phyloP scores from a whole-genome alignment of 176 grass and related monocot genomes.

The Carex littledalei region DNA sequence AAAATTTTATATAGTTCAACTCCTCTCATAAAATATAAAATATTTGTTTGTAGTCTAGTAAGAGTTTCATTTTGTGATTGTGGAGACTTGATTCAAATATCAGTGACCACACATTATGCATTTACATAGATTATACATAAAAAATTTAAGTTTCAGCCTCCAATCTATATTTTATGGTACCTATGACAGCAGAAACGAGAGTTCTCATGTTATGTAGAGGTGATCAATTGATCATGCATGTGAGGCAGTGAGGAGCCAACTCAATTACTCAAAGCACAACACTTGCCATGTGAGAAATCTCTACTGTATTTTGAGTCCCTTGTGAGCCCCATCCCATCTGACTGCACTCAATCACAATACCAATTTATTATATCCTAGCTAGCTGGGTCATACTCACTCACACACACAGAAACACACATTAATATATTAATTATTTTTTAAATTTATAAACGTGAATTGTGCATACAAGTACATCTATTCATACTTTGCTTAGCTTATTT shows the following conservation, averaged over 20 bases:
- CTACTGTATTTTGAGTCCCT: constrained; percentile 8
- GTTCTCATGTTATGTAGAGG: not conserved
- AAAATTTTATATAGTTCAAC: no score
- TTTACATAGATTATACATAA: no score
- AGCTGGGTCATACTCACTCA: not conserved
- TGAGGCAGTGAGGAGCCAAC: constrained; percentile 21
- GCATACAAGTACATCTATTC: not conserved
- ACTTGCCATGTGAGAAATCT: constrained; percentile 24
- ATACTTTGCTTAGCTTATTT: not conserved
- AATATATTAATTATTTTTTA: not conserved
- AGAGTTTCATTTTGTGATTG: no score
- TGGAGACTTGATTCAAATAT: no score
- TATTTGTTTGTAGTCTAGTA: no score
- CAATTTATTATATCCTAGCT: not conserved
- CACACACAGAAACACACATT: not conserved
- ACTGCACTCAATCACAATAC: not conserved
- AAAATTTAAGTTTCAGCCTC: no score
- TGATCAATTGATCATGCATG: not conserved
- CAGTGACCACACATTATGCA: no score
- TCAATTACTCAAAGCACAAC: constrained; percentile 13
- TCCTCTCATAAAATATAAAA: no score
- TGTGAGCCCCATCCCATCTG: not conserved
- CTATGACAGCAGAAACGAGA: not conserved
- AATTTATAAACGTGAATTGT: not conserved
- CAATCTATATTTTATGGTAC: not conserved